Percentiles rank a stretch among this genome's conserved stretches.
Evolutionary conservation across 2,329 filamentous ascomycete species (phyloP).

Genomic region (Ophiocordyceps camponoti-floridani): DNA sequence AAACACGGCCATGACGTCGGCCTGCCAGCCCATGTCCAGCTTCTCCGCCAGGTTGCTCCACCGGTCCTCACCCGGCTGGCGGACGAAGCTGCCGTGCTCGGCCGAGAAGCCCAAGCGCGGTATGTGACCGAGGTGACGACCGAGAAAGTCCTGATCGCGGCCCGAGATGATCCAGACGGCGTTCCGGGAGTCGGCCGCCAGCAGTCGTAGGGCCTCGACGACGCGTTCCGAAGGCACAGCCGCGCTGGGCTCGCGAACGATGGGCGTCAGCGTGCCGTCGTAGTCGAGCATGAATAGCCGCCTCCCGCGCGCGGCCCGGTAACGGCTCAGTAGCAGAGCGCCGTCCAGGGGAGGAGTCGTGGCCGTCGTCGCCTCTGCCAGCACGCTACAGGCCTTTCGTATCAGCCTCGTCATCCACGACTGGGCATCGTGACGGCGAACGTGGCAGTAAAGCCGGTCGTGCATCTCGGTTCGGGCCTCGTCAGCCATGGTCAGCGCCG

Average conservation of each 20-base stretch:
- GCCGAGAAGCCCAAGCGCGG: conserved; percentile 79
- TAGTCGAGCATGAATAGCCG: conserved; percentile 98
- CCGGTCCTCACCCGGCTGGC: conserved; percentile 52
- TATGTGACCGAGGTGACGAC: conserved; percentile 86
- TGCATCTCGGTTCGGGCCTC: conserved; percentile 53
- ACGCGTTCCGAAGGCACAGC: conserved; percentile 77
- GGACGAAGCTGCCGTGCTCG: conserved; percentile 92
- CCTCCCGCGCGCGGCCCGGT: conserved; percentile 49
- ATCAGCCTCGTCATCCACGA: conserved; percentile 71
- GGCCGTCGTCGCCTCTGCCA: conserved; percentile 58
- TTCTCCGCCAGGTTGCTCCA: conserved; percentile 85
- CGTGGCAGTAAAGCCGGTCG: conserved; percentile 59
- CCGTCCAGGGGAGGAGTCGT: conserved; percentile 72
- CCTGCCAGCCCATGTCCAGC: conserved; percentile 85
- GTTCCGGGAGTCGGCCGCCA: conserved; percentile 68
- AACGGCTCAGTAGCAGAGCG: conserved; percentile 51
- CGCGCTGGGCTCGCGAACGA: conserved; percentile 77
- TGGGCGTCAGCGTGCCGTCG: conserved; percentile 88
- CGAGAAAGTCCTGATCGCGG: conserved; percentile 78
- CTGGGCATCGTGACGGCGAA: conserved; percentile 72
- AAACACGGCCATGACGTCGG: conserved; percentile 68
- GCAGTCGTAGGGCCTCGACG: conserved; percentile 57
- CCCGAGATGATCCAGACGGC: conserved; percentile 98
- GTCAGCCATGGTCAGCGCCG: conserved; percentile 58
- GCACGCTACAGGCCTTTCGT: conserved; percentile 59